Percentiles rank a stretch among this genome's conserved stretches.
Evolutionary conservation across 2,329 filamentous ascomycete species (phyloP).

Genomic region (Scedosporium dehoogii): DNA sequence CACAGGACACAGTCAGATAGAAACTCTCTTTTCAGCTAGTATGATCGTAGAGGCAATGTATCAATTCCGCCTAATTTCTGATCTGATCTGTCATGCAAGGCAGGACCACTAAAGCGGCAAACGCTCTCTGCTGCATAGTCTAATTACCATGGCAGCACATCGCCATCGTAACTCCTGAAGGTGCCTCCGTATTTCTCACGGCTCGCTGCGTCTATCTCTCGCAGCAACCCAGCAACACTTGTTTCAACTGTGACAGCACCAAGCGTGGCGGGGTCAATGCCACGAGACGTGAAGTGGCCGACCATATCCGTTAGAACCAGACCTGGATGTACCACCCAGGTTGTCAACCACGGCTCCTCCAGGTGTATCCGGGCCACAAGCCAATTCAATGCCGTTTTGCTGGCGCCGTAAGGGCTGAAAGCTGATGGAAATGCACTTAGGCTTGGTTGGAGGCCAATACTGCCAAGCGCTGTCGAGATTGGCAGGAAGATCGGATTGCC

Average conservation of each 20-base stretch:
- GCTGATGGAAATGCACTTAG: background rate
- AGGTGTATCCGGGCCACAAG: constrained; percentile 12
- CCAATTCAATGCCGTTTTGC: constrained; percentile 14
- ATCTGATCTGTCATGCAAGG: too few species aligned
- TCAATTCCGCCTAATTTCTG: too few species aligned
- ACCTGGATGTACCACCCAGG: constrained; percentile 9
- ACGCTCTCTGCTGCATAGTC: too few species aligned
- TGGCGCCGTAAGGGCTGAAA: constrained; percentile 11
- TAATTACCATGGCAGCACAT: background rate
- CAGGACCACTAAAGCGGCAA: too few species aligned
- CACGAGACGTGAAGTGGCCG: background rate
- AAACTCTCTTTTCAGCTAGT: too few species aligned
- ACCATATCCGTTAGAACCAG: constrained; percentile 7
- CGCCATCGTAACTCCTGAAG: background rate
- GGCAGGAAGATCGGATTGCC: constrained; percentile 17
- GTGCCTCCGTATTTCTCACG: background rate
- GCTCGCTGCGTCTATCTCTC: background rate
- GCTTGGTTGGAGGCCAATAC: constrained; percentile 14
- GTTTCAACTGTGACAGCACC: background rate
- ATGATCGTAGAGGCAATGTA: too few species aligned
- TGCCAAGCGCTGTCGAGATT: constrained; percentile 16
- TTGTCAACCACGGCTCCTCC: constrained; percentile 17
- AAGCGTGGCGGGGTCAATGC: background rate
- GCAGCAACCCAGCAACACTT: background rate
- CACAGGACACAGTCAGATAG: too few species aligned